Base-by-base conservation (phyloP, 2,329 filamentous ascomycete species). In the Bisporella sp. region DNA sequence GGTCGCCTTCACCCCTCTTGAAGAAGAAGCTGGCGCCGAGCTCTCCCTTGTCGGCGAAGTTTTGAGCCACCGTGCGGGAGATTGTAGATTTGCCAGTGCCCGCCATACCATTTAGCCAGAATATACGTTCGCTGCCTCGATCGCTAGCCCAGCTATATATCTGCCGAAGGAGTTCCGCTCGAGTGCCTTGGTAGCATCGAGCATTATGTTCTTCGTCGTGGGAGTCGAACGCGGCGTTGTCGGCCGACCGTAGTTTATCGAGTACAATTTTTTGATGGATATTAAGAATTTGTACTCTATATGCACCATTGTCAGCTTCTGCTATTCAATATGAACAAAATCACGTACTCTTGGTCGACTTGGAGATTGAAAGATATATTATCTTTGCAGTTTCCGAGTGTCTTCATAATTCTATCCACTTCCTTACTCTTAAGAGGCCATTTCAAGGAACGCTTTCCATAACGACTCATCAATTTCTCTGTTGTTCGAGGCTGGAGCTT, bases 371-470 rank as follows among this genome's bases (percentile, higher is more conserved):
- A 47, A 11, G 48, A 61, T 47, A 70, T 63, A 0, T 53, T 59
- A 29, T 60, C 46, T 39, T 59, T 61, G 43, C 59, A 64, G 39
- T 54, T 54, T 46, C 58, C 49, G 31, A 72, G 57, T 8, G 56
- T 59, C 40, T 57, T 44, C 28, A 66, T 52, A n/a, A 58, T 67
- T 1, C 31, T 31, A 43, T 55, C 61, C 41, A 69, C 60, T 44
- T 71, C 60, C 41, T 66, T 63, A 41, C 62, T 68, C 31, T 62
- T 57, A 41, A 71, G 66, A 4, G 68, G 69, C 69, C 68, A 72
- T 57, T 66, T 71, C 11, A 71, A 57, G 42, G 66, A 62, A 50
- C 64, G 63, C 8, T 67, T 30, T 31, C 67, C 62, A 44, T 65
- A 46, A n/a, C 56, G 56, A 31, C 56, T 62, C 63, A 69, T 69